A percentile compares a stretch with the other conserved stretches of the same genome.
Conservation (phyloP, 768 basidiomycete species). For the Amanita phalloides region DNA sequence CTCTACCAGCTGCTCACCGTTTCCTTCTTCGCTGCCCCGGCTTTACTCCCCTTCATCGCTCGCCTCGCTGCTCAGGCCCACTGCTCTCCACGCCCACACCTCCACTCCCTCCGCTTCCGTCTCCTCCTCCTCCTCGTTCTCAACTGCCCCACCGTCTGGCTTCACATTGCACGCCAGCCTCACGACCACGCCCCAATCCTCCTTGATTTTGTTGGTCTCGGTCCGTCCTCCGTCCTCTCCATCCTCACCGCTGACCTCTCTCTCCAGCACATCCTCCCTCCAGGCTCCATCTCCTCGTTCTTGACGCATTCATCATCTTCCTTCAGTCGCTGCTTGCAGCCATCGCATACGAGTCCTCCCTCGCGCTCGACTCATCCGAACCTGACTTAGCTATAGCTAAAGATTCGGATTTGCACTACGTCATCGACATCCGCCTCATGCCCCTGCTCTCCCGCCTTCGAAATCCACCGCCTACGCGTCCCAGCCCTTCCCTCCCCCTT, state of each 20-base stretch:
- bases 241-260: background rate
- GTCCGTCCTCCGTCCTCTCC: constrained; percentile 28
- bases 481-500: constrained; percentile 35
- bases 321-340: constrained; percentile 58
- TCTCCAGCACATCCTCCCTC: constrained; percentile 48
- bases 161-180: constrained; percentile 42
- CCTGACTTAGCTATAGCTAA: constrained; percentile 22
- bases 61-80: constrained; percentile 54
- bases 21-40: constrained; percentile 71
- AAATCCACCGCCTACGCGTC: constrained; percentile 33
- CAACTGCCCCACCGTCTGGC: constrained; percentile 52
- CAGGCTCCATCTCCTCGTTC: constrained; percentile 48
- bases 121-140: constrained; percentile 45
- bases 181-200: constrained; percentile 52
- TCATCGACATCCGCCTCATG: constrained; percentile 53
- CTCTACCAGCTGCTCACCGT: constrained; percentile 65
- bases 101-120: constrained; percentile 61
- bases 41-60: constrained; percentile 42
- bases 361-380: constrained; percentile 27
- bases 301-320: constrained; percentile 58
- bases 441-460: constrained; percentile 47
- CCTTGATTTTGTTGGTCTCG: constrained; percentile 72
- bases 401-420: constrained; percentile 25
- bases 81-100: constrained; percentile 50
- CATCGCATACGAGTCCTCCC: constrained; percentile 56